phyloP scores from a whole-genome alignment of 2,329 filamentous ascomycete genomes.

The Drechmeria coniospora region DNA sequence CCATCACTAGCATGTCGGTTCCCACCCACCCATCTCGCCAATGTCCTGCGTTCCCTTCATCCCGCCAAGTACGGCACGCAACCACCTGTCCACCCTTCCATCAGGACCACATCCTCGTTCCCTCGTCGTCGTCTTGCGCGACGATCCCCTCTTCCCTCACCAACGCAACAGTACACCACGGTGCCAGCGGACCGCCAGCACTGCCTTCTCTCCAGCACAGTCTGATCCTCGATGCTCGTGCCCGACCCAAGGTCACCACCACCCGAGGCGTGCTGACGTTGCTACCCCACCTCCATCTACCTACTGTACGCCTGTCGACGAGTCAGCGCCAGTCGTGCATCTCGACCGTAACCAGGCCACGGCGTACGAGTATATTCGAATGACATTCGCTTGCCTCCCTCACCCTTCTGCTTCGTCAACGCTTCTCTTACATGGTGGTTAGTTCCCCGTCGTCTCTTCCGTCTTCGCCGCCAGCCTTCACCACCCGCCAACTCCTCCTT shows the following conservation, averaged over 20 bases:
- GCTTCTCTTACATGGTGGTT: constrained; percentile 8
- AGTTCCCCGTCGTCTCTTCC: constrained; percentile 4
- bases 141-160: no score
- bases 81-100: no score
- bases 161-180: no score
- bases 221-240: background rate
- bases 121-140: no score
- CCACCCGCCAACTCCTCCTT: background rate
- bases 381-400: background rate
- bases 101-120: no score
- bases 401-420: background rate
- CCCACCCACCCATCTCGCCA: no score
- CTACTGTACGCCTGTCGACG: background rate
- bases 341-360: constrained; percentile 2
- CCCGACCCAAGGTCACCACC: background rate
- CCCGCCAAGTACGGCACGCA: no score
- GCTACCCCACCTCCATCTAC: constrained; percentile 1
- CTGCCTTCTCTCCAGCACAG: no score
- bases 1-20: no score
- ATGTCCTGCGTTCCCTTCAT: no score
- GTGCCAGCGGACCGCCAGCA: no score
- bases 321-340: background rate
- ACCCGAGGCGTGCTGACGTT: background rate
- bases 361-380: background rate
- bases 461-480: constrained; percentile 1